A percentile compares a stretch with the other conserved stretches of the same genome.
These are phyloP conservation scores for Acanthamoeba castellanii DNA, from an alignment of 208 protist genomes.

Conservation along the genomic window DNA sequence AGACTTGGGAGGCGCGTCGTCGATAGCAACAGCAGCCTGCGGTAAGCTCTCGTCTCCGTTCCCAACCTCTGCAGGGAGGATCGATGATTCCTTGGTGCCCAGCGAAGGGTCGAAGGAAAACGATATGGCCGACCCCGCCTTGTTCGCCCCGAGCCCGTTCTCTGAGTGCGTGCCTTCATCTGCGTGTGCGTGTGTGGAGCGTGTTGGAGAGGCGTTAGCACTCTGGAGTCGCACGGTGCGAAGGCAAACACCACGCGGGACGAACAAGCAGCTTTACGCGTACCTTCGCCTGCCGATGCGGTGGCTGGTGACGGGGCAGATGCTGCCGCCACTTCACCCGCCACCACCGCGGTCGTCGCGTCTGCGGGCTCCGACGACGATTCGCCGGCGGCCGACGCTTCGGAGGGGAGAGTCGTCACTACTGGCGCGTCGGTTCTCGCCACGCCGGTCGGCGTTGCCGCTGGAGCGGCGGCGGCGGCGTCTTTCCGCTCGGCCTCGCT, in stretches of 20 bases:
- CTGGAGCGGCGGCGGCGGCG: too few relatives aligned
- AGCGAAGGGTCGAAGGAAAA: conserved; percentile 4
- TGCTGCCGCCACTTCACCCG: not conserved
- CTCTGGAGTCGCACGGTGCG: too few relatives aligned
- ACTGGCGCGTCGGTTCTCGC: too few relatives aligned
- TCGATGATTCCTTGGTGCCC: conserved; percentile 8
- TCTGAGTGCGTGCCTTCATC: not conserved
- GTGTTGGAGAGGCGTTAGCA: not conserved
- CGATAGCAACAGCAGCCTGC: conserved; percentile 4
- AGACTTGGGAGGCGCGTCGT: conserved; percentile 28
- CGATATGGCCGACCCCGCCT: not conserved
- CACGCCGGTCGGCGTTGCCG: too few relatives aligned
- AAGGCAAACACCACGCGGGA: too few relatives aligned
- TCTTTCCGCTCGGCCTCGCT: not conserved
- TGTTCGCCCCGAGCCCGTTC: not conserved
- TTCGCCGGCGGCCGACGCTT: not conserved
- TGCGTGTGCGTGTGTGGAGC: not conserved
- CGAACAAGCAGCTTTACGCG: too few relatives aligned
- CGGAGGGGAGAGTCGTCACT: not conserved
- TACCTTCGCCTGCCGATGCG: not conserved
- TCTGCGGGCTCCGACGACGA: not conserved
- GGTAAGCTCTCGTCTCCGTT: conserved; percentile 52
- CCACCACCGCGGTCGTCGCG: not conserved
- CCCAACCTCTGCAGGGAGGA: conserved; percentile 35
- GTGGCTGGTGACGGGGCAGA: not conserved